Percentiles rank a stretch among this genome's conserved stretches.
Evolutionary conservation across 2,329 filamentous ascomycete genomes (phyloP).

Genomic region (Monilinia fructigena): DNA sequence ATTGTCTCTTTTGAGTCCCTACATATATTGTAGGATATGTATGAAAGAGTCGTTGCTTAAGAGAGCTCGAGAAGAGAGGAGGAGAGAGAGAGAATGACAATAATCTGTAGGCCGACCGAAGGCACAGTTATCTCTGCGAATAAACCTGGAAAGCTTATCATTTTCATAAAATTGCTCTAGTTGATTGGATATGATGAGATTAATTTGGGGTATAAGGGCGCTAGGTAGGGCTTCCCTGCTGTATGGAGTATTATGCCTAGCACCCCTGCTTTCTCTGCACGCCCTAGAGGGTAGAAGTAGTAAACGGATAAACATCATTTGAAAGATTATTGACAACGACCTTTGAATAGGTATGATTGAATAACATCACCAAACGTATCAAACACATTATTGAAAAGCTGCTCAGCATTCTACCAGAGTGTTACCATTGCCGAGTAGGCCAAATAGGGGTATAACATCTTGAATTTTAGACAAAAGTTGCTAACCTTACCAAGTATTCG

Average conservation of each 20-base stretch:
- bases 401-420: not conserved
- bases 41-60: not conserved
- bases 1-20: not conserved
- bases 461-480: not conserved
- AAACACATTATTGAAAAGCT: not conserved
- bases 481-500: not conserved
- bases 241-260: conserved; percentile 8
- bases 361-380: not conserved
- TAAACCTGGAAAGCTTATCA: conserved; percentile 15
- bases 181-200: conserved; percentile 10
- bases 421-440: conserved; percentile 1
- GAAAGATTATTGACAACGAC: not conserved
- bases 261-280: too few species aligned
- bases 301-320: conserved; percentile 5
- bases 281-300: not conserved
- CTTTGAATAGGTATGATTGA: not conserved
- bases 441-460: not conserved
- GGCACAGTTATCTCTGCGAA: conserved; percentile 19
- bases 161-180: conserved; percentile 12
- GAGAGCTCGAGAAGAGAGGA: not conserved
- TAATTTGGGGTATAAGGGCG: conserved; percentile 17
- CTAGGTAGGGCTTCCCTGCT: conserved; percentile 1
- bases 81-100: not conserved
- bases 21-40: conserved; percentile 11
- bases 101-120: not conserved